Conservation (phyloP, 2,329 filamentous ascomycete species). For the Aspergillus proliferans region DNA sequence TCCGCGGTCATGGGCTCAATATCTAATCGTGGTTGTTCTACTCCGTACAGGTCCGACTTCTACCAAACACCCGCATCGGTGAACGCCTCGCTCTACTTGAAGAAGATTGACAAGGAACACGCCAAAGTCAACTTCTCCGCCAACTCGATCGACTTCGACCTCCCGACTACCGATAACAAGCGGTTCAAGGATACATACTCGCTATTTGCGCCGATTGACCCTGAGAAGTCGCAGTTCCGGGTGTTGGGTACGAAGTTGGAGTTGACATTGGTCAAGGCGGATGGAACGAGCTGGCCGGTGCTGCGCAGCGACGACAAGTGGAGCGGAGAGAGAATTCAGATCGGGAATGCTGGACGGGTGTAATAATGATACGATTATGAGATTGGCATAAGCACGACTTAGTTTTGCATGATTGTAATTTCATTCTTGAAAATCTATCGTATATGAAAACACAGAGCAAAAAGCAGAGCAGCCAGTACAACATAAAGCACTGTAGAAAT, state of each 20-base stretch:
- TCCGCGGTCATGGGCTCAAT: neutral
- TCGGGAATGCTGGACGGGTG: constrained; percentile 68
- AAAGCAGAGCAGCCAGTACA: constrained; percentile 1
- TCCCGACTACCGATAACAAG: constrained; percentile 82
- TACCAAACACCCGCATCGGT: constrained; percentile 85
- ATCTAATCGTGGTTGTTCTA: neutral
- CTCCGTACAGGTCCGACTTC: constrained; percentile 65
- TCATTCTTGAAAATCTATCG: too few relatives aligned
- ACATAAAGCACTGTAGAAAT: constrained; percentile 8
- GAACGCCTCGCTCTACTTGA: constrained; percentile 88
- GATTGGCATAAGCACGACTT: neutral
- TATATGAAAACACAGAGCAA: too few relatives aligned
- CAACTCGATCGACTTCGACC: constrained; percentile 64
- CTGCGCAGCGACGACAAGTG: constrained; percentile 69
- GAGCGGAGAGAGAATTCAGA: constrained; percentile 78
- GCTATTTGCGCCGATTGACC: constrained; percentile 70
- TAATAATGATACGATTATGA: constrained; percentile 16
- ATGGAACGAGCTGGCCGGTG: constrained; percentile 77
- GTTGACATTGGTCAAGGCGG: constrained; percentile 65
- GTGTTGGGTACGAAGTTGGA: constrained; percentile 87
- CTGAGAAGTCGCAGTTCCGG: constrained; percentile 68
- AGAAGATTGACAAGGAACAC: constrained; percentile 84
- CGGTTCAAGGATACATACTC: constrained; percentile 68
- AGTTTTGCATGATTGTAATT: neutral
- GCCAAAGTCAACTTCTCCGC: constrained; percentile 66